These are phyloP conservation scores for Acacia acuminata DNA, from an alignment of 306 rosid genomes.

Conservation along the genomic window DNA sequence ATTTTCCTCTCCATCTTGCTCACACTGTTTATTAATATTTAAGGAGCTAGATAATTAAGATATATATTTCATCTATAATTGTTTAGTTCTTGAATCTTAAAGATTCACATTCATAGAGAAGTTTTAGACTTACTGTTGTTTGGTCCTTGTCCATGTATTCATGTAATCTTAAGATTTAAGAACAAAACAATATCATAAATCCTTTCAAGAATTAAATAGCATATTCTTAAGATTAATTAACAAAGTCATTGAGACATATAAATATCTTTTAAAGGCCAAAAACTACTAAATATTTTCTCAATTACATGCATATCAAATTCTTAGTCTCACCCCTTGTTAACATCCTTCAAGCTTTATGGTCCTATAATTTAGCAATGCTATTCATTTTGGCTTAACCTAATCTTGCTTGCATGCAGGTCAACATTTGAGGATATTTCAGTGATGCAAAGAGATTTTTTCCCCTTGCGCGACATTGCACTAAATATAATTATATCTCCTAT, in stretches of 20 bases:
- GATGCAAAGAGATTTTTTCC: neutral
- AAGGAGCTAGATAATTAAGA: neutral
- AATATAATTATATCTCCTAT: neutral
- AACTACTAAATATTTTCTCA: neutral
- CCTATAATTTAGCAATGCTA: neutral
- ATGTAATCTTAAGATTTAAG: neutral
- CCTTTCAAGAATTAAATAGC: neutral
- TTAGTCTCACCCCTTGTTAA: neutral
- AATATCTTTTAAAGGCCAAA: neutral
- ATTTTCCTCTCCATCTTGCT: neutral
- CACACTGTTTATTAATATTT: neutral
- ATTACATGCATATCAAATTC: neutral
- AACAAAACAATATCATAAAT: neutral
- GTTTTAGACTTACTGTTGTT: neutral
- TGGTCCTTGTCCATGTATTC: neutral
- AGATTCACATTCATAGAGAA: neutral
- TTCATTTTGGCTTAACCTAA: neutral
- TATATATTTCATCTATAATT: neutral
- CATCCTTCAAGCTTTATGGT: neutral
- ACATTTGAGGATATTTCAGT: neutral
- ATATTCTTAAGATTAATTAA: neutral
- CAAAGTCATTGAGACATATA: neutral
- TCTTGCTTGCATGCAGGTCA: neutral
- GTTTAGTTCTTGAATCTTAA: neutral
- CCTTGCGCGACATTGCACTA: neutral